A percentile compares a stretch with the other conserved stretches of the same genome.
phyloP scores from a whole-genome alignment of 139 green algal genomes.

The Eudorina sp. region DNA sequence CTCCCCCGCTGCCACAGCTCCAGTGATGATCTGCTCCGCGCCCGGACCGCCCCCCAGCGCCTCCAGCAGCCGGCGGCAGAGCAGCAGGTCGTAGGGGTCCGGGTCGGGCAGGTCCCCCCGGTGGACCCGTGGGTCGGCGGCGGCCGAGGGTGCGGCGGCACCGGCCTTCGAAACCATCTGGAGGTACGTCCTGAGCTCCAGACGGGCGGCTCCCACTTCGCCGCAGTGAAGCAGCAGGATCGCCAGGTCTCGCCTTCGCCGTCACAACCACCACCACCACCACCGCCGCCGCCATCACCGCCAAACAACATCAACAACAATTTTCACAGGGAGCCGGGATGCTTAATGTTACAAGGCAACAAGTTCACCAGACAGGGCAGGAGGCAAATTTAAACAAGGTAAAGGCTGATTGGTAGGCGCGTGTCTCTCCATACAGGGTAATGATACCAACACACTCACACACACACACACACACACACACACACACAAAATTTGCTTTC shows the following conservation, averaged over 20 bases:
- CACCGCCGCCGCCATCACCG: no score
- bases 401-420: no score
- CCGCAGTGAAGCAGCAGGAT: conserved; percentile 77
- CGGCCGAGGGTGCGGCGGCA: background rate
- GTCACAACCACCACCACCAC: no score
- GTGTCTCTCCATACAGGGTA: no score
- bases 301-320: no score
- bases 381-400: no score
- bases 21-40: background rate
- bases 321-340: no score
- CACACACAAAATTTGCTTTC: no score
- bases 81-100: conserved; percentile 48
- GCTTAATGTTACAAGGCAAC: no score
- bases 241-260: conserved; percentile 66
- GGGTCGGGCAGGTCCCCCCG: background rate
- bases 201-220: conserved; percentile 54
- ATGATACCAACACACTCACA: no score
- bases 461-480: no score
- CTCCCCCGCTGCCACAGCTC: background rate
- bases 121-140: background rate
- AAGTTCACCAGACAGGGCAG: no score
- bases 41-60: background rate
- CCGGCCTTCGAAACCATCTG: background rate
- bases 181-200: conserved; percentile 70
- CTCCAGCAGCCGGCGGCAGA: conserved; percentile 29